Conservation (phyloP, 2,329 filamentous ascomycete species). For the Epichloe hybrida region DNA sequence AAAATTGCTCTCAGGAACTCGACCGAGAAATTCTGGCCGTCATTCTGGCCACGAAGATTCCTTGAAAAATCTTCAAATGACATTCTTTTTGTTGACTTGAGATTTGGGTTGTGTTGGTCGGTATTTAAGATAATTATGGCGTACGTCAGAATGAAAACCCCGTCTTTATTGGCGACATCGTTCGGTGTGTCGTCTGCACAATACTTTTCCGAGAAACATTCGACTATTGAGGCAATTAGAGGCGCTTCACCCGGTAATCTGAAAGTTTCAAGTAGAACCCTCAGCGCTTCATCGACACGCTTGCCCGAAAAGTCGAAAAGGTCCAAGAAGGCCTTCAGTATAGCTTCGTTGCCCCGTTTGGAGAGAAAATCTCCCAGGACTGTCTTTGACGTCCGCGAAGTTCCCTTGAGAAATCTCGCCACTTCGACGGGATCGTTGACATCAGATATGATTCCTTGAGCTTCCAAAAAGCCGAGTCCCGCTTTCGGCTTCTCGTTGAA, state of each 20-base stretch:
- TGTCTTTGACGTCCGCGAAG: slow-evolving; percentile 78
- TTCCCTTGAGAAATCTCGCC: slow-evolving; percentile 78
- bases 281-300: slow-evolving; percentile 78
- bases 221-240: slow-evolving; percentile 86
- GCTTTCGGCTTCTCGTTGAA: slow-evolving; percentile 93
- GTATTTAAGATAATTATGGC: slow-evolving; percentile 97
- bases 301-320: slow-evolving; percentile 81
- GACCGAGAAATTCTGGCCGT: slow-evolving; percentile 66
- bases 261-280: slow-evolving; percentile 80
- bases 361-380: slow-evolving; percentile 85
- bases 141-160: slow-evolving; percentile 82
- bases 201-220: slow-evolving; percentile 76
- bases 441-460: slow-evolving; percentile 73
- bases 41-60: slow-evolving; percentile 86
- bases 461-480: slow-evolving; percentile 73
- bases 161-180: slow-evolving; percentile 71
- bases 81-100: slow-evolving; percentile 73
- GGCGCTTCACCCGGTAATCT: slow-evolving; percentile 85
- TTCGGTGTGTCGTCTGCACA: slow-evolving; percentile 55
- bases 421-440: slow-evolving; percentile 61
- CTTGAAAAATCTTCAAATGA: slow-evolving; percentile 66
- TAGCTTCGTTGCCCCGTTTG: slow-evolving; percentile 75
- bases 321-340: slow-evolving; percentile 72
- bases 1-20: slow-evolving; percentile 80
- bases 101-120: slow-evolving; percentile 88